Evolutionary conservation across 495 filamentous ascomycete genomes (phyloP), one percentile per base, ranked within the genome.

Genomic region (Rhypophila decipiens): DNA sequence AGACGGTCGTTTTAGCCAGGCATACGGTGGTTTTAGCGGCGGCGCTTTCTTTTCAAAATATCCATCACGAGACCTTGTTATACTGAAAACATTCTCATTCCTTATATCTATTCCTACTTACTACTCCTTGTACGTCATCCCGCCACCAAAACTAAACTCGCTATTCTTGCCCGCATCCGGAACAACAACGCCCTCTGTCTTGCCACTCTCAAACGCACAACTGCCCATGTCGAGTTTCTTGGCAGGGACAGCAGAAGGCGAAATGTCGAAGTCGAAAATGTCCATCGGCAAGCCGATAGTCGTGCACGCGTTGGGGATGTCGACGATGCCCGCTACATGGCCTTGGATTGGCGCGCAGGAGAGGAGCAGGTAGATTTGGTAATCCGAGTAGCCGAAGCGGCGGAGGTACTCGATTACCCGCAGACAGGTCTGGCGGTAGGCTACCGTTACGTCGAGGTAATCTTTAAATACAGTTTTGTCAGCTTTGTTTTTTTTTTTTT

Each of bases 231-330:
- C 86, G 51, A 72, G 56, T 68, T 75, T 77, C 60, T 80, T 73
- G 20, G 73, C 79, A 0, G 21, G 29, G 13, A 65, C 61, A 2
- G 78, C 78, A 27, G 76, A 71, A 0, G 90, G 88, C 44, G 81
- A 78, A 51, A 96, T 90, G 64, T 96, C 90, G 63, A 97, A 94
- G 60, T 93, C 88, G 56, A 96, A 96, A 43, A 97, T 96, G 71
- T 97, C 90, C 74, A 94, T 89, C 11, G 90, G 90, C 33, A 97
- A 64, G 0, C 89, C 87, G 45, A 96, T 68, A 3, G 90, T 95
- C 22, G 89, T 95, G 61, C 90, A 96, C 0, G 90, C 88, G 63
- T 80, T 79, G 10, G 79, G 74, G 38, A 95, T 86, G 65, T 96
- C 90, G 24, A 96, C 90, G 48, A 96, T 79, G 0, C 91, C 90